Conservation (phyloP, 352 stramenopile species). For the Thalassiosira hispida region DNA sequence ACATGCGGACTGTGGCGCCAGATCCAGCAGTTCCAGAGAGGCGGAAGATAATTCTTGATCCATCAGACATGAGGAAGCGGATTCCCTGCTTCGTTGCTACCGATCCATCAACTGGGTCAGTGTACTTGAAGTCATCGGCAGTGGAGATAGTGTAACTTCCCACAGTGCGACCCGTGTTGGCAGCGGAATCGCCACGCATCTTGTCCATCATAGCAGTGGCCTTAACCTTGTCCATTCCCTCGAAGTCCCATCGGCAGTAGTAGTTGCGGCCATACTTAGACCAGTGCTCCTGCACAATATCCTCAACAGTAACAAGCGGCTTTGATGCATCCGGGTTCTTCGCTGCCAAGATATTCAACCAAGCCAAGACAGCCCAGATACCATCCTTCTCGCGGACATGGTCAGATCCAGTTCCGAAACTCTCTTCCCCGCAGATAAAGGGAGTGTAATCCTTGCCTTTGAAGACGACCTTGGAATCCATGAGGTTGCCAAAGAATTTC, state of each 20-base stretch:
- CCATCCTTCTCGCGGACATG: conserved; percentile 99
- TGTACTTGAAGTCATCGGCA: conserved; percentile 97
- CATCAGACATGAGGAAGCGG: conserved; percentile 94
- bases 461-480: conserved; percentile 98
- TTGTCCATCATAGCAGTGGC: conserved; percentile 89
- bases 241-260: conserved; percentile 99
- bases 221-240: conserved; percentile 92
- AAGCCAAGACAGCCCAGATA: conserved; percentile 98
- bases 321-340: conserved; percentile 83
- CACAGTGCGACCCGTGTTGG: conserved; percentile 77
- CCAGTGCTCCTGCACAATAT: conserved; percentile 97
- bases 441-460: conserved; percentile 97
- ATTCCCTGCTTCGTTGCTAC: conserved; percentile 90
- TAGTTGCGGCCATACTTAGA: conserved; percentile 98
- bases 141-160: conserved; percentile 85
- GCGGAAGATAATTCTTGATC: conserved; percentile 97
- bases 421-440: conserved; percentile 99
- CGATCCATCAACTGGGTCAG: conserved; percentile 97
- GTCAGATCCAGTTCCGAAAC: conserved; percentile 98
- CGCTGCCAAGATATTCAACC: conserved; percentile 96
- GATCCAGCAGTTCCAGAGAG: conserved; percentile 96
- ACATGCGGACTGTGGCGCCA: conserved; percentile 99
- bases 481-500: conserved; percentile 99
- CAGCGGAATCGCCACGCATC: conserved; percentile 74
- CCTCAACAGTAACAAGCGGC: conserved; percentile 95